Base-by-base conservation (phyloP, 2,329 filamentous ascomycete species). In the Trichothecium sympodiale region DNA sequence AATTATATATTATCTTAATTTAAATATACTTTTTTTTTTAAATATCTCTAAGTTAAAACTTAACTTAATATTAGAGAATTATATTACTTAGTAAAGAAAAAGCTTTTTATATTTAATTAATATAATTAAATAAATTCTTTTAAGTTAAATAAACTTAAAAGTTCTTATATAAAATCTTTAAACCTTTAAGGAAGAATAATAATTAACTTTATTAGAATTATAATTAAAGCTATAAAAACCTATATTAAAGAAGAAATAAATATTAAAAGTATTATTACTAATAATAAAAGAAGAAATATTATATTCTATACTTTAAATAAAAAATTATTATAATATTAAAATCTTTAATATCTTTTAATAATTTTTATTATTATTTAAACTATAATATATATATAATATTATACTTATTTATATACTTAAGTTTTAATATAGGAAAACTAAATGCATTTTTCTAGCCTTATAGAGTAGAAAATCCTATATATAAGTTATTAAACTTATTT, bases 181-280 rank as follows among this genome's bases (percentile, higher is more conserved):
- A 32, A 32, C 26, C 17, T 29, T 31, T 20, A 37, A 37, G 28
- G 27, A 16, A 37, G 20, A 37, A 31, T 37, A 32, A 9, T 8
- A 31, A 32, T 37, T 18, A n/a, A n/a, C n/a, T n/a, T n/a, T n/a
- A n/a, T n/a, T n/a, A n/a, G n/a, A n/a, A n/a, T n/a, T n/a, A n/a
- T n/a, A n/a, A n/a, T n/a, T n/a, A n/a, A n/a, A n/a, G n/a, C n/a
- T n/a, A n/a, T n/a, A n/a, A n/a, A n/a, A n/a, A n/a, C n/a, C n/a
- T n/a, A n/a, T n/a, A n/a, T n/a, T n/a, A n/a, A n/a, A n/a, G n/a
- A n/a, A n/a, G n/a, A n/a, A n/a, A n/a, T n/a, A n/a, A n/a, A n/a
- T n/a, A n/a, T n/a, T 33, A 33, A 34, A 26, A 33, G 25, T 10
- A 18, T 16, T 38, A 15, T 33, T 28, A 15, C 30, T 36, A 29